These are phyloP conservation scores for Penicillium psychrofluorescens DNA, from an alignment of 495 filamentous ascomycete genomes.

Conservation along the genomic window DNA sequence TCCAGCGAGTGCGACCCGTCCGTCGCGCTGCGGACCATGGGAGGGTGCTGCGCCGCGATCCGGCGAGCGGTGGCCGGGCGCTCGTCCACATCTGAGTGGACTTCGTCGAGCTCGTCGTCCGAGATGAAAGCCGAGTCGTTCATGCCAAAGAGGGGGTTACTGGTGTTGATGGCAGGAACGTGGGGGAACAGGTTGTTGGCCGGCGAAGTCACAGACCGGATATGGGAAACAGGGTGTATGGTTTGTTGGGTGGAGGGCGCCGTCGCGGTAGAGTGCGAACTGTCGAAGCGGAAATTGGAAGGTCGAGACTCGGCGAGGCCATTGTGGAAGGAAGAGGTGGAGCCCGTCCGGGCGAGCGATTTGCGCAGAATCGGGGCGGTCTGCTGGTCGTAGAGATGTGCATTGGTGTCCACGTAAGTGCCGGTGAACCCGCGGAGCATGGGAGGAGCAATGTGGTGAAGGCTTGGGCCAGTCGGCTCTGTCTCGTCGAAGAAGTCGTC, in stretches of 20 bases:
- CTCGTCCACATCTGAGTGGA: slow-evolving; percentile 39
- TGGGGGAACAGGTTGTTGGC: slow-evolving; percentile 48
- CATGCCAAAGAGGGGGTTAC: slow-evolving; percentile 20
- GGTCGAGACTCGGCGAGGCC: slow-evolving; percentile 71
- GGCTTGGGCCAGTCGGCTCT: slow-evolving; percentile 42
- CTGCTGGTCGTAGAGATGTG: slow-evolving; percentile 88
- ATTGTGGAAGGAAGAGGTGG: slow-evolving; percentile 77
- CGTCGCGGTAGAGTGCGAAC: slow-evolving; percentile 43
- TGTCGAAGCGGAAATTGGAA: slow-evolving; percentile 45
- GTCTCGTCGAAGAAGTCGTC: slow-evolving; percentile 90
- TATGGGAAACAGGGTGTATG: slow-evolving; percentile 51
- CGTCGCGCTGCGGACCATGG: slow-evolving; percentile 30
- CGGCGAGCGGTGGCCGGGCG: slow-evolving; percentile 34
- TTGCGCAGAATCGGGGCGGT: slow-evolving; percentile 86
- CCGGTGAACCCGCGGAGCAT: slow-evolving; percentile 57
- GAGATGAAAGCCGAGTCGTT: slow-evolving; percentile 49
- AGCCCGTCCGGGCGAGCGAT: slow-evolving; percentile 64
- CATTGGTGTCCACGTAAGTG: slow-evolving; percentile 65
- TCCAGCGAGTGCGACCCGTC: slow-evolving; percentile 58
- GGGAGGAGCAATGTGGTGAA: slow-evolving; percentile 35
- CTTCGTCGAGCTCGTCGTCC: slow-evolving; percentile 46
- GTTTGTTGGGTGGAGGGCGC: slow-evolving; percentile 8
- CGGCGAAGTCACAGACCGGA: slow-evolving; percentile 69
- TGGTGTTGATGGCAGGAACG: slow-evolving; percentile 7
- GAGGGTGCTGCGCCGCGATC: slow-evolving; percentile 44